Evolutionary conservation across 2,329 filamentous ascomycete species (phyloP).

Genomic region (Lizonia empirigonia): DNA sequence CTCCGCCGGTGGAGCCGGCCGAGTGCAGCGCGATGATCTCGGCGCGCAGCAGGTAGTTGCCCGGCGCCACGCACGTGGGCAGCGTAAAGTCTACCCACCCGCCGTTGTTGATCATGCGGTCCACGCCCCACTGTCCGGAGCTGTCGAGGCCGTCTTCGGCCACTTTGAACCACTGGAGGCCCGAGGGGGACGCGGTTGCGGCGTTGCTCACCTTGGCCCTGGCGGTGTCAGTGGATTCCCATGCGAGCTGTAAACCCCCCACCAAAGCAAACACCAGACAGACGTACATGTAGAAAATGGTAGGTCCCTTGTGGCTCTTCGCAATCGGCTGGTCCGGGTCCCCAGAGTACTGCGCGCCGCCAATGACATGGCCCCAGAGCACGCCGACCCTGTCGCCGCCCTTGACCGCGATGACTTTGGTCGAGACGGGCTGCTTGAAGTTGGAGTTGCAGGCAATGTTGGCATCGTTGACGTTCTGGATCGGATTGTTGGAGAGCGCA

Average conservation of each 20-base stretch:
- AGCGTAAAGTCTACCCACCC: slow-evolving; percentile 55
- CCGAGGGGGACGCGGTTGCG: slow-evolving; percentile 44
- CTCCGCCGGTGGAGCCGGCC: slow-evolving; percentile 40
- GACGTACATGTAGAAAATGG: slow-evolving; percentile 47
- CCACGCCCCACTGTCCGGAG: slow-evolving; percentile 56
- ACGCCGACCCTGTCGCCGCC: slow-evolving; percentile 60
- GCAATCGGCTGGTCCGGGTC: slow-evolving; percentile 57
- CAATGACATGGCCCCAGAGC: slow-evolving; percentile 61
- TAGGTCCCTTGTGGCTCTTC: slow-evolving; percentile 54
- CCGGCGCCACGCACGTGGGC: slow-evolving; percentile 44
- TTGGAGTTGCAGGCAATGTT: slow-evolving; percentile 57
- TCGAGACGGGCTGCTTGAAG: slow-evolving; percentile 39
- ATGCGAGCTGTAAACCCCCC: too few relatives aligned
- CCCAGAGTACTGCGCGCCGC: slow-evolving; percentile 57
- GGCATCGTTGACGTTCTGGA: slow-evolving; percentile 55
- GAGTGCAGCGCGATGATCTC: slow-evolving; percentile 54
- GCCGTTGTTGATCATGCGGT: slow-evolving; percentile 54
- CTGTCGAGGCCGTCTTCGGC: slow-evolving; percentile 49
- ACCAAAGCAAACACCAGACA: too few relatives aligned
- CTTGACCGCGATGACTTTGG: slow-evolving; percentile 55
- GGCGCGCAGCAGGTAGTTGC: slow-evolving; percentile 51
- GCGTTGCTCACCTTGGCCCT: slow-evolving; percentile 51
- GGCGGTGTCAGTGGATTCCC: too few relatives aligned
- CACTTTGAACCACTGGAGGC: slow-evolving; percentile 52
- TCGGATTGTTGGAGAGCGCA: slow-evolving; percentile 57